phyloP scores from a whole-genome alignment of 331 rosid genomes.

The Rosa hybrid region DNA sequence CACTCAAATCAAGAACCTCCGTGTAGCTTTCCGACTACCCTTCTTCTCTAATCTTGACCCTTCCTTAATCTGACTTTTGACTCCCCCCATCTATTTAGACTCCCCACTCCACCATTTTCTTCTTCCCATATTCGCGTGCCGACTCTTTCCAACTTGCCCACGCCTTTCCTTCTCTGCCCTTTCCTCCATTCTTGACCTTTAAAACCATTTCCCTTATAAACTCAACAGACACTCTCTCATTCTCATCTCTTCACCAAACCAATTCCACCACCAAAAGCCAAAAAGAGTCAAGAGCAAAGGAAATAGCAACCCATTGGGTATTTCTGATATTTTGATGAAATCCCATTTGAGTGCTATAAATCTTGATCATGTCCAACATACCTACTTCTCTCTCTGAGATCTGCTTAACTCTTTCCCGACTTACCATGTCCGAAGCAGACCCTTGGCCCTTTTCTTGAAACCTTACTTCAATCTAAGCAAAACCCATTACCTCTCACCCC shows the following conservation, averaged over 20 bases:
- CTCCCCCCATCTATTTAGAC: constrained; percentile 8
- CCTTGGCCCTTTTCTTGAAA: constrained; percentile 70
- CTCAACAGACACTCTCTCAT: not conserved
- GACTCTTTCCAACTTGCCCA: constrained; percentile 14
- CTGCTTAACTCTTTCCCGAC: constrained; percentile 60
- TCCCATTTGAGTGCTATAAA: not conserved
- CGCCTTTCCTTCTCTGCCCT: not conserved
- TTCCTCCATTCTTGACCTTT: constrained; percentile 18
- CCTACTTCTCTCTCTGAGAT: constrained; percentile 64
- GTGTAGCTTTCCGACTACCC: not conserved
- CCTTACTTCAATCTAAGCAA: constrained; percentile 4
- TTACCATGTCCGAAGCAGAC: constrained; percentile 71
- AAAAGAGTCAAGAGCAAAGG: not conserved
- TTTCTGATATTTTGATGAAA: constrained; percentile 4
- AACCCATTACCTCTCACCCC: not conserved
- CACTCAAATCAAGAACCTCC: not conserved
- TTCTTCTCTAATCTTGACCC: constrained; percentile 19
- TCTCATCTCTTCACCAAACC: not conserved
- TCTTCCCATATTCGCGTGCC: constrained; percentile 22
- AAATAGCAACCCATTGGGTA: not conserved
- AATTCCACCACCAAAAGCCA: not conserved
- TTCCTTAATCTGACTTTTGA: constrained; percentile 4
- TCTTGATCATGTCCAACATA: constrained; percentile 54
- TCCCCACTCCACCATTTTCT: not conserved
- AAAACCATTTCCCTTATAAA: not conserved